phyloP scores from a whole-genome alignment of 2,329 filamentous ascomycete genomes.

The Colletotrichum incanum region DNA sequence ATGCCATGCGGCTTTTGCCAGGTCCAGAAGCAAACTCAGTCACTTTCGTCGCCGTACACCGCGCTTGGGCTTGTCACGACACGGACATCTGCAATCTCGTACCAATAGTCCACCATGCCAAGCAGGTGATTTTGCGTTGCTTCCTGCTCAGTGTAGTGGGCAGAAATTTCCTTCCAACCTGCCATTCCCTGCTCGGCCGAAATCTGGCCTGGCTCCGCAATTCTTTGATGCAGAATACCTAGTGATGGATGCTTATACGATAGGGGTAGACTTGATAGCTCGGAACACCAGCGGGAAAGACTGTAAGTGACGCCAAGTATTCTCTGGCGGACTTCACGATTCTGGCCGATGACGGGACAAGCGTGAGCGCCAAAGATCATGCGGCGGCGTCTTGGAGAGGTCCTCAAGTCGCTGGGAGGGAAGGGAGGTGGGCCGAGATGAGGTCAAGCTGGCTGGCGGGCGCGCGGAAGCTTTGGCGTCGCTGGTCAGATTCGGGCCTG shows the following conservation, averaged over 20 bases:
- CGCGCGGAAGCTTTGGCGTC: conserved; percentile 21
- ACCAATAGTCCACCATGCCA: not conserved
- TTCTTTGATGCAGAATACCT: not conserved
- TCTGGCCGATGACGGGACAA: not conserved
- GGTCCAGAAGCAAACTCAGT: not conserved
- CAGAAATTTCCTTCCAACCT: not conserved
- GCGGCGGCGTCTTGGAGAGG: not conserved
- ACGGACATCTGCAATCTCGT: not conserved
- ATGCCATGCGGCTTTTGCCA: not conserved
- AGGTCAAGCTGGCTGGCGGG: conserved; percentile 26
- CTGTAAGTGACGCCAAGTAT: not conserved
- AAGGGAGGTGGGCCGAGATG: conserved; percentile 25
- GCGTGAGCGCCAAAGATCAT: not conserved
- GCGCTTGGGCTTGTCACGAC: not conserved
- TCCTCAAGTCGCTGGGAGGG: not conserved
- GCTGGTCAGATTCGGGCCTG: conserved; percentile 14
- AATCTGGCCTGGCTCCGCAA: too few relatives aligned
- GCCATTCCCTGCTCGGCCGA: not conserved
- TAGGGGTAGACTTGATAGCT: not conserved
- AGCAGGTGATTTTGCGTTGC: not conserved
- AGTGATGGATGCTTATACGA: not conserved
- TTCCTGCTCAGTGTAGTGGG: not conserved
- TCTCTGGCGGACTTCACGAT: not conserved
- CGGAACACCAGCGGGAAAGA: not conserved
- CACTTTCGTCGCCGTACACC: not conserved